Evolutionary conservation across 352 stramenopile genomes (phyloP).

Genomic region (Albugo laibachii): DNA sequence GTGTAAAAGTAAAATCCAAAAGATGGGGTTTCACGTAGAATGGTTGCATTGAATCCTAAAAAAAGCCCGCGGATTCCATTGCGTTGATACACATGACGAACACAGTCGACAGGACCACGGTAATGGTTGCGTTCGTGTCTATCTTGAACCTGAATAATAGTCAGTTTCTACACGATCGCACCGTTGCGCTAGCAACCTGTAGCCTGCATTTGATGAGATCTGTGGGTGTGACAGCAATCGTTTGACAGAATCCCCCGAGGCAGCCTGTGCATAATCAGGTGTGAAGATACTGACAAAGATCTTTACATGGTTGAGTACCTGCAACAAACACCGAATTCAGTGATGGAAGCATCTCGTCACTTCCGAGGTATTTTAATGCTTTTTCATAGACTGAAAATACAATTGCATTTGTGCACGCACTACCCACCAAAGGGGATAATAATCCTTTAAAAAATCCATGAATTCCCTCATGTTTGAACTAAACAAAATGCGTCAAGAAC

Average conservation of each 20-base stretch:
- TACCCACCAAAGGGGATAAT: slow-evolving; percentile 58
- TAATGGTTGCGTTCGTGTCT: slow-evolving; percentile 36
- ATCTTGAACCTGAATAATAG: slow-evolving; percentile 14
- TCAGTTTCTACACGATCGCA: neutral
- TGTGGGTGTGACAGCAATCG: slow-evolving; percentile 41
- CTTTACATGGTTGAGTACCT: slow-evolving; percentile 7
- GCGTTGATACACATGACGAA: slow-evolving; percentile 44
- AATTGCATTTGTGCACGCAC: slow-evolving; percentile 68
- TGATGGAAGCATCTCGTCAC: neutral
- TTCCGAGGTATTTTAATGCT: slow-evolving; percentile 18
- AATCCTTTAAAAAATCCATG: slow-evolving; percentile 75
- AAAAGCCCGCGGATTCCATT: slow-evolving; percentile 42
- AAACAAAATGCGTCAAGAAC: slow-evolving; percentile 1
- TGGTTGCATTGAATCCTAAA: slow-evolving; percentile 46
- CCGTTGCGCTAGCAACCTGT: slow-evolving; percentile 19
- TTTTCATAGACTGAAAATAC: slow-evolving; percentile 73
- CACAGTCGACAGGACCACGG: slow-evolving; percentile 44
- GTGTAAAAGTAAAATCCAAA: slow-evolving; percentile 72
- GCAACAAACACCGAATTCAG: slow-evolving; percentile 51
- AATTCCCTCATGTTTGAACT: slow-evolving; percentile 47
- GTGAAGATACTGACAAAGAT: neutral
- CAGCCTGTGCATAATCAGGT: slow-evolving; percentile 9
- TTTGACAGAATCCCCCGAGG: slow-evolving; percentile 61
- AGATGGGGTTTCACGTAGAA: slow-evolving; percentile 58
- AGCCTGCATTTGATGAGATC: slow-evolving; percentile 73